phyloP scores from a whole-genome alignment of 2,329 filamentous ascomycete species.

The Phialophora chinensis region DNA sequence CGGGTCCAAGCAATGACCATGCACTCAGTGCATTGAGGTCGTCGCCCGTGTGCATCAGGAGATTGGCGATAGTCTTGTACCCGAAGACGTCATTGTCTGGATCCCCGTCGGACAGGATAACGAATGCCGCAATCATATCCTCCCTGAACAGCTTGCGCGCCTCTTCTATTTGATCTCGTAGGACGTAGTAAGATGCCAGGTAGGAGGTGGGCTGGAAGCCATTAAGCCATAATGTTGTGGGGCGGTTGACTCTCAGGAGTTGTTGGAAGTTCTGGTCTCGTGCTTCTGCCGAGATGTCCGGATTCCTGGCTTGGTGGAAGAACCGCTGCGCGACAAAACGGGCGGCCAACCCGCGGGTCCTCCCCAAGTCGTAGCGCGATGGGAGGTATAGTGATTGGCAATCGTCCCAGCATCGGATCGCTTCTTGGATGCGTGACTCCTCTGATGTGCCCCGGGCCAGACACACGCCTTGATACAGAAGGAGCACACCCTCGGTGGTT shows the following conservation, averaged over 20 bases:
- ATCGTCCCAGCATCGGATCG: neutral
- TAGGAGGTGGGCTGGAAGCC: neutral
- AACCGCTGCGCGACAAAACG: neutral
- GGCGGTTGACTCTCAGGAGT: slow-evolving; percentile 11
- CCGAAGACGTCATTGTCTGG: slow-evolving; percentile 41
- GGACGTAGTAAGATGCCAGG: neutral
- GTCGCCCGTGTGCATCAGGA: slow-evolving; percentile 39
- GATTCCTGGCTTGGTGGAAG: neutral
- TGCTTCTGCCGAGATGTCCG: neutral
- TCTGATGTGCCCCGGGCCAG: neutral
- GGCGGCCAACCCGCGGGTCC: neutral
- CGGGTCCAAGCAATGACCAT: slow-evolving; percentile 41
- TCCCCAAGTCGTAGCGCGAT: neutral
- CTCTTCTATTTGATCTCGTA: neutral
- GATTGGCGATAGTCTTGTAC: slow-evolving; percentile 37
- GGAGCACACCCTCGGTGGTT: neutral
- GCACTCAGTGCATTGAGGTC: slow-evolving; percentile 41
- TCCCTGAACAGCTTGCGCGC: neutral
- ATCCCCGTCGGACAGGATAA: slow-evolving; percentile 30
- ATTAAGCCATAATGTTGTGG: neutral
- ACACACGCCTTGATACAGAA: neutral
- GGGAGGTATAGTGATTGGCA: neutral
- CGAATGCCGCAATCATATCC: neutral
- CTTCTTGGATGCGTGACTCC: neutral
- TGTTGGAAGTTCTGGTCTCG: neutral